Evolutionary conservation across 2,329 filamentous ascomycete genomes (phyloP).

Genomic region (Pseudocercospora musae): DNA sequence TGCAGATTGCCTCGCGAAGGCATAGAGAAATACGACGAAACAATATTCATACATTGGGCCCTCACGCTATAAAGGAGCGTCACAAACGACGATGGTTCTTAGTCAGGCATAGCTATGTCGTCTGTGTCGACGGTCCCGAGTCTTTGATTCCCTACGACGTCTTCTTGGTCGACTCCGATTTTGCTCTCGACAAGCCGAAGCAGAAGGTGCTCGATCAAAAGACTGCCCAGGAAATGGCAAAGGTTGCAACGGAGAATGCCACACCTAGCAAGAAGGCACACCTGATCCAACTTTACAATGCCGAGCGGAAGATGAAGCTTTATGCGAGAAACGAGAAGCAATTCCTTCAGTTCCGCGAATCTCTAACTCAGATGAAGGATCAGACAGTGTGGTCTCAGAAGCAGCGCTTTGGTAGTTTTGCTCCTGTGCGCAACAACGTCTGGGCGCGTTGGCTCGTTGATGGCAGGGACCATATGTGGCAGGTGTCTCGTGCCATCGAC

Average conservation of each 20-base stretch:
- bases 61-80: constrained; percentile 71
- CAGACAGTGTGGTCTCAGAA: constrained; percentile 78
- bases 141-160: constrained; percentile 99
- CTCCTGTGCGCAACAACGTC: constrained; percentile 79
- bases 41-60: constrained; percentile 36
- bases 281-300: constrained; percentile 80
- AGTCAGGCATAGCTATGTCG: constrained; percentile 95
- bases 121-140: constrained; percentile 96
- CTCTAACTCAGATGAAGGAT: constrained; percentile 78
- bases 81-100: constrained; percentile 97
- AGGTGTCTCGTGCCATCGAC: constrained; percentile 91
- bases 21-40: constrained; percentile 44
- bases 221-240: constrained; percentile 61
- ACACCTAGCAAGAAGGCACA: constrained; percentile 68
- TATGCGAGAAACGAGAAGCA: constrained; percentile 88
- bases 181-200: constrained; percentile 73
- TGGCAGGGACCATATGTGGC: constrained; percentile 98
- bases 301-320: constrained; percentile 86
- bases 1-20: constrained; percentile 84
- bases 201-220: constrained; percentile 49
- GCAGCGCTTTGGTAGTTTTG: constrained; percentile 90
- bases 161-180: constrained; percentile 89
- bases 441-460: constrained; percentile 97
- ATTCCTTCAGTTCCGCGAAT: constrained; percentile 88
- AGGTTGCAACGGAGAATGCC: constrained; percentile 58